phyloP scores from a whole-genome alignment of 495 filamentous ascomycete species.

The Penicillium longicatenatum region DNA sequence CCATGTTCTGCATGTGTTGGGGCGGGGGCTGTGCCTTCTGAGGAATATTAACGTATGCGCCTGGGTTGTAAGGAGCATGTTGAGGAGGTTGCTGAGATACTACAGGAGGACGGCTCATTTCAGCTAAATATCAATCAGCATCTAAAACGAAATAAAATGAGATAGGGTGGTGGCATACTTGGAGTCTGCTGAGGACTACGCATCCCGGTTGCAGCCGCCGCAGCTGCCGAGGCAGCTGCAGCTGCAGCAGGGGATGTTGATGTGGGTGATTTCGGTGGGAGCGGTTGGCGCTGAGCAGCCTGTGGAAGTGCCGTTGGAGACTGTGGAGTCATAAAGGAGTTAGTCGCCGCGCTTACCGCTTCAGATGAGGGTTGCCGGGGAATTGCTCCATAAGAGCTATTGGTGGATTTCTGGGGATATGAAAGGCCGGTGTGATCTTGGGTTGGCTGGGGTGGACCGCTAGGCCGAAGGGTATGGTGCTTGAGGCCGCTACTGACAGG shows the following conservation, averaged over 20 bases:
- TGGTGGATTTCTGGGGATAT: constrained; percentile 49
- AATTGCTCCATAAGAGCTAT: constrained; percentile 50
- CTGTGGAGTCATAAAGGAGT: constrained; percentile 46
- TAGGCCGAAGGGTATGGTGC: constrained; percentile 65
- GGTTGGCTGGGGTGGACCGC: constrained; percentile 49
- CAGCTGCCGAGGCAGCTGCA: constrained; percentile 30
- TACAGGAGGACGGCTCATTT: constrained; percentile 47
- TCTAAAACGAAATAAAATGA: neutral
- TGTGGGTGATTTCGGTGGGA: constrained; percentile 39
- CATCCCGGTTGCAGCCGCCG: neutral
- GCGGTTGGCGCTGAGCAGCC: constrained; percentile 35
- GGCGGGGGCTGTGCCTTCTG: constrained; percentile 39
- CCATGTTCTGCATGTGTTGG: constrained; percentile 31
- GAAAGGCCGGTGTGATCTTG: constrained; percentile 46
- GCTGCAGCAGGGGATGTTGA: constrained; percentile 37
- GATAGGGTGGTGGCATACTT: constrained; percentile 29
- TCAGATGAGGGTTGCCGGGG: constrained; percentile 49
- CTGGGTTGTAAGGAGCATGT: constrained; percentile 71
- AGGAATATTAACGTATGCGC: constrained; percentile 64
- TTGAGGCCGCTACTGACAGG: constrained; percentile 59
- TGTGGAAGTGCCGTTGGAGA: constrained; percentile 38
- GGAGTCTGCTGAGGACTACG: constrained; percentile 35
- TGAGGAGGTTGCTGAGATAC: constrained; percentile 37
- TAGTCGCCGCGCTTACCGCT: constrained; percentile 50
- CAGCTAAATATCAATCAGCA: constrained; percentile 21